A percentile compares a stretch with the other conserved stretches of the same genome.
These are phyloP conservation scores for Cucurbita maxima DNA, from an alignment of 306 rosid species.

Conservation along the genomic window DNA sequence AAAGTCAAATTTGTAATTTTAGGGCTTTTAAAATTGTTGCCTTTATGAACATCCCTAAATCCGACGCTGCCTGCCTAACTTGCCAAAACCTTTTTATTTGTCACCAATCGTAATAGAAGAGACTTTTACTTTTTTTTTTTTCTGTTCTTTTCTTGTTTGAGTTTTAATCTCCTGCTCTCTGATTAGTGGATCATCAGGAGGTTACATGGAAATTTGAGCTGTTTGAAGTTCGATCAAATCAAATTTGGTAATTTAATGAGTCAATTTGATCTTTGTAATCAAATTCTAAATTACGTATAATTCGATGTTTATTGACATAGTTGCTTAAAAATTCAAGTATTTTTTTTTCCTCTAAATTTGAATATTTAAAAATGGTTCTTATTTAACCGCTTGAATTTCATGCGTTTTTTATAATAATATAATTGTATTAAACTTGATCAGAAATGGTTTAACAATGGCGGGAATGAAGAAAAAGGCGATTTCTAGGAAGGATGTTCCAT, in stretches of 20 bases:
- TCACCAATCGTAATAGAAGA: background rate
- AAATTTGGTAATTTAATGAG: background rate
- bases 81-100: background rate
- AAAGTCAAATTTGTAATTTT: too few relatives aligned
- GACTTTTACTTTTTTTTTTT: too few relatives aligned
- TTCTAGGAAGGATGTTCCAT: background rate
- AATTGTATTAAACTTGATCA: background rate
- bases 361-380: too few relatives aligned
- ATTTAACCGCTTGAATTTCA: too few relatives aligned
- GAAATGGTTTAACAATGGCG: background rate
- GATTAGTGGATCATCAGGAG: background rate
- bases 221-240: background rate
- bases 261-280: too few relatives aligned
- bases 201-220: background rate
- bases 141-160: background rate
- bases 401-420: too few relatives aligned
- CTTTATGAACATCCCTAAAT: background rate
- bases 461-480: background rate
- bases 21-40: too few relatives aligned
- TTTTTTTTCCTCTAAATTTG: too few relatives aligned
- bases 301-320: too few relatives aligned
- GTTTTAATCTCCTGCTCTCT: background rate
- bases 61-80: background rate
- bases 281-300: too few relatives aligned
- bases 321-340: too few relatives aligned